Evolutionary conservation across 306 rosid genomes (phyloP).

Genomic region (Oxytropis ochrocephala): DNA sequence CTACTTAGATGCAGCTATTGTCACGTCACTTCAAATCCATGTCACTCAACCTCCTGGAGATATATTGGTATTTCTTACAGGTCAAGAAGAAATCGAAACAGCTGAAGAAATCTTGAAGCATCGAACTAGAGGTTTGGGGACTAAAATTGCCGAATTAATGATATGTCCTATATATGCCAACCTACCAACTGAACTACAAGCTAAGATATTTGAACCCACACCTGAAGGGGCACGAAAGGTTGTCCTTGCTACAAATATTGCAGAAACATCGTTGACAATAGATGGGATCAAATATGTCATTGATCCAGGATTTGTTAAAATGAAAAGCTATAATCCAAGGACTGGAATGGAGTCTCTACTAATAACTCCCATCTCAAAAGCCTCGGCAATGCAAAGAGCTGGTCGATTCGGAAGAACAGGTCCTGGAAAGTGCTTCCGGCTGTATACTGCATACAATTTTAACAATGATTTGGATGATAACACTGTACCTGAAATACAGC

Average conservation of each 20-base stretch:
- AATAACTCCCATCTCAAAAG: conserved; percentile 85
- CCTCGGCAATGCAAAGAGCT: conserved; percentile 93
- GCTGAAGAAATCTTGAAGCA: conserved; percentile 95
- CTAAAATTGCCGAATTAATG: conserved; percentile 86
- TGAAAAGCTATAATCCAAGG: conserved; percentile 53
- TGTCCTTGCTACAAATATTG: conserved; percentile 94
- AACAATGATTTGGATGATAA: conserved; percentile 77
- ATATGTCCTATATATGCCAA: conserved; percentile 97
- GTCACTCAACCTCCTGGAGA: conserved; percentile 90
- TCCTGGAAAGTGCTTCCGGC: conserved; percentile 89
- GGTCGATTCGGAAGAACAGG: conserved; percentile 98
- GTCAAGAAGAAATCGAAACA: conserved; percentile 96
- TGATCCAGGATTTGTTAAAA: conserved; percentile 90
- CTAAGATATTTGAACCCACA: conserved; percentile 93
- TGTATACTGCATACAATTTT: conserved; percentile 75
- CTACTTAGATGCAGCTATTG: conserved; percentile 93
- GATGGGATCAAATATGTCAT: conserved; percentile 96
- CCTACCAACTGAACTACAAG: conserved; percentile 87
- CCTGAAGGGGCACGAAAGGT: conserved; percentile 97
- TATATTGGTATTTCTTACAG: conserved; percentile 84
- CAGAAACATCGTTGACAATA: conserved; percentile 92
- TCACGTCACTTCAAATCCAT: conserved; percentile 86
- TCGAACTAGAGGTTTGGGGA: conserved; percentile 81
- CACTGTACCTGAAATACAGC: conserved; percentile 84
- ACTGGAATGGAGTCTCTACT: conserved; percentile 94